Conservation (phyloP, 2,329 filamentous ascomycete genomes). For the Lachnellula arida region DNA sequence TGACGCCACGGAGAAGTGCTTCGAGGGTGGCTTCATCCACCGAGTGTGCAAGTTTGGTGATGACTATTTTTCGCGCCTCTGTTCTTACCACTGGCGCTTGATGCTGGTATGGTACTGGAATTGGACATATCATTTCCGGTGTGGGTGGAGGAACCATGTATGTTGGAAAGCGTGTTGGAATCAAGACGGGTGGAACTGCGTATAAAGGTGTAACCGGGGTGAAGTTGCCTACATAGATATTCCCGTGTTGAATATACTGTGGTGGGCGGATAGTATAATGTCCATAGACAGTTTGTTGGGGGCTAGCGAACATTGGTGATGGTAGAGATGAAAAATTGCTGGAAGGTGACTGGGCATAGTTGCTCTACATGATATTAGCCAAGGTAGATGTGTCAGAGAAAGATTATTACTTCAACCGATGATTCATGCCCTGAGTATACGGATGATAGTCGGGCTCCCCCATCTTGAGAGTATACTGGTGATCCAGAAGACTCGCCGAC, state of each 20-base stretch:
- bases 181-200: not conserved
- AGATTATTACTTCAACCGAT: no score
- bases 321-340: no score
- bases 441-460: no score
- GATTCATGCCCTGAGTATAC: no score
- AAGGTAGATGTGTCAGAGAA: no score
- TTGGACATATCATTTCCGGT: not conserved
- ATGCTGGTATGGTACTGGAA: not conserved
- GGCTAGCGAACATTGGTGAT: no score
- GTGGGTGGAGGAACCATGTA: not conserved
- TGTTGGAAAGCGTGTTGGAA: not conserved
- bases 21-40: constrained; percentile 5
- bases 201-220: constrained; percentile 1
- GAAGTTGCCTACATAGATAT: constrained; percentile 9
- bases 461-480: no score
- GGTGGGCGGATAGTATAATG: not conserved
- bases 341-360: no score
- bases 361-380: no score
- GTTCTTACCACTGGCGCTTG: constrained; percentile 1
- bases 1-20: constrained; percentile 4
- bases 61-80: constrained; percentile 23
- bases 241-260: not conserved
- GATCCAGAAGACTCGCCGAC: no score
- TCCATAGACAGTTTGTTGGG: no score
- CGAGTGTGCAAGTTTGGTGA: constrained; percentile 14